Percentiles rank a stretch among this genome's conserved stretches.
phyloP scores from a whole-genome alignment of 2,329 filamentous ascomycete species.

The Biscogniauxia marginata region DNA sequence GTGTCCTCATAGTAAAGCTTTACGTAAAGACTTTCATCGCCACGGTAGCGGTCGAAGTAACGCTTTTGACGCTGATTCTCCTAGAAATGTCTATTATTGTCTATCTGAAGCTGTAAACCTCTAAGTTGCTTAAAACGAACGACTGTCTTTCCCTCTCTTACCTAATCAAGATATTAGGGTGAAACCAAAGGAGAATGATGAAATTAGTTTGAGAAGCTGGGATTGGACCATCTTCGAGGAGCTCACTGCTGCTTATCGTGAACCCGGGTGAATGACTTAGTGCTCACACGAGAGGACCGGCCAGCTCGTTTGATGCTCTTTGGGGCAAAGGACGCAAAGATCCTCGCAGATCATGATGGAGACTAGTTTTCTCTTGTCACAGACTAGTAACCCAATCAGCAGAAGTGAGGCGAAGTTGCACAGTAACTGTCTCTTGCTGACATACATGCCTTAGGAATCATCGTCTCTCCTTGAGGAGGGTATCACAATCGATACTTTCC shows the following conservation, averaged over 20 bases:
- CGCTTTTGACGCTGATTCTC: slow-evolving; percentile 38
- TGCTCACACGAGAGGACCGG: not conserved
- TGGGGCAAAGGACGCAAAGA: not conserved
- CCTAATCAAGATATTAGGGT: no score
- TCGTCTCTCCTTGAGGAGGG: not conserved
- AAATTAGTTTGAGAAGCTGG: no score
- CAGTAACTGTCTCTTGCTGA: not conserved
- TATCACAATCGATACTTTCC: not conserved
- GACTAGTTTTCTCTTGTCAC: not conserved
- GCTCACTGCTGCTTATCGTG: not conserved
- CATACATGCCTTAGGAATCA: not conserved
- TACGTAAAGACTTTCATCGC: slow-evolving; percentile 67
- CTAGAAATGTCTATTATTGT: not conserved
- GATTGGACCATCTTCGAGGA: not conserved
- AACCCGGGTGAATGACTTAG: not conserved
- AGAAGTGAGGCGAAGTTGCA: not conserved
- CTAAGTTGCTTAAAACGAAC: not conserved
- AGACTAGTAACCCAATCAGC: not conserved
- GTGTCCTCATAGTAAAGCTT: slow-evolving; percentile 69
- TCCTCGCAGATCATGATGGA: not conserved
- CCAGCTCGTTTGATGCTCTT: not conserved
- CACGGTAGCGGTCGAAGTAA: slow-evolving; percentile 41
- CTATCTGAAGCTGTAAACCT: not conserved
- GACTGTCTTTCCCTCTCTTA: not conserved
- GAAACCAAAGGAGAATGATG: no score